Evolutionary conservation across 805 yeast genomes (phyloP), one percentile per base, ranked within the genome.

Genomic region (Jamesozyma piceae): DNA sequence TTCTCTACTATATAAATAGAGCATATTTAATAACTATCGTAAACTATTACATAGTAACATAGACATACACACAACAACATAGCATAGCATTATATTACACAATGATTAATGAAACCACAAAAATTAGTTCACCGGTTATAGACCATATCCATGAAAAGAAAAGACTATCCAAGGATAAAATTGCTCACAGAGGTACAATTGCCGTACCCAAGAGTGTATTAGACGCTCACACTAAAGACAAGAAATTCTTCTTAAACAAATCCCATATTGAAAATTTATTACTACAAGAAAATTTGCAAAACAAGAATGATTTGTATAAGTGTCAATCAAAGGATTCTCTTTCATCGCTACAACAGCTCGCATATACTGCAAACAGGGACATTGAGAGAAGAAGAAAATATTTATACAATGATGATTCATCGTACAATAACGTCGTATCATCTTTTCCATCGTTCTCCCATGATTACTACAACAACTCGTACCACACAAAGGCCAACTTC

Each of bases 311-410:
- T 6, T 29, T 55, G 8, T 52, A 52, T 35, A 49, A 48, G 33
- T 56, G 57, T 37, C 33, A 47, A 11, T 54, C 59, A 8, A 43
- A 50, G 37, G 61, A 56, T 35, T 56, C 60, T 4, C 37, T 56
- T 20, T 42, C 52, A 8, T 53, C 57, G 9, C 37, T 56, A 30
- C 48, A 42, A 29, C 36, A 35, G 4, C 26, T 45, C 5, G 34
- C 29, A 28, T 27, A 24, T 14, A 32, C 22, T 4, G 9, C 20
- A 13, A 22, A 15, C 8, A n/a, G 20, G 9, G 31, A 29, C 4
- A 33, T 45, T 6, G 37, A 35, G 17, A 32, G 39, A 22, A 26
- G 20, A 3, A 45, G 43, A 35, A 53, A 49, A 35, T 53, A 47
- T 27, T 35, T 53, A 1, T 19, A 35, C 8, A 42, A 50, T 6